Conservation (phyloP, 2,329 filamentous ascomycete species). For the Pseudogymnoascus verrucosus region DNA sequence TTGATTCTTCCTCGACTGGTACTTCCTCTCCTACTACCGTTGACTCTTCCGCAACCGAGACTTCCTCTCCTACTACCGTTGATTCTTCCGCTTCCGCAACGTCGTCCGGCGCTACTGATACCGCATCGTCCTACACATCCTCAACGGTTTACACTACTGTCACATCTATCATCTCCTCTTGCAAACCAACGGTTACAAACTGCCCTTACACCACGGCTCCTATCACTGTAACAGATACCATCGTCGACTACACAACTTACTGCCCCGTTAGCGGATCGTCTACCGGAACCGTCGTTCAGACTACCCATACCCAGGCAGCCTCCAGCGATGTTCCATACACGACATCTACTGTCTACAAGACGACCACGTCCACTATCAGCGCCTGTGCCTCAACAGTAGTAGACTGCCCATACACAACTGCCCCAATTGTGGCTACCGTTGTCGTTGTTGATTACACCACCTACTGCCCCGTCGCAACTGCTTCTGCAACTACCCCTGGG, state of each 20-base stretch:
- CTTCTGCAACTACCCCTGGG: background rate
- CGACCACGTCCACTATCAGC: slow-evolving; percentile 23
- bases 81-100: background rate
- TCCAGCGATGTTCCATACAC: slow-evolving; percentile 8
- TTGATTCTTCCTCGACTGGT: too few relatives aligned
- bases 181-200: background rate
- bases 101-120: background rate
- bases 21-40: background rate
- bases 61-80: background rate
- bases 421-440: slow-evolving; percentile 15
- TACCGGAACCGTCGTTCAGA: slow-evolving; percentile 19
- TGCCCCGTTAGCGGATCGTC: slow-evolving; percentile 12
- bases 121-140: background rate
- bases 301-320: slow-evolving; percentile 21
- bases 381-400: background rate
- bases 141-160: background rate
- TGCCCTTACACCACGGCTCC: background rate
- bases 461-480: background rate
- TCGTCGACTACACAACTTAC: slow-evolving; percentile 22
- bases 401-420: slow-evolving; percentile 24
- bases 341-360: slow-evolving; percentile 7
- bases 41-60: background rate
- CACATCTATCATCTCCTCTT: background rate
- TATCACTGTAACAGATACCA: slow-evolving; percentile 9
- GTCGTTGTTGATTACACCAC: slow-evolving; percentile 4